Evolutionary conservation across 2,329 filamentous ascomycete genomes (phyloP), one percentile per base, ranked within the genome.

Genomic region (Colletotrichum karsti): DNA sequence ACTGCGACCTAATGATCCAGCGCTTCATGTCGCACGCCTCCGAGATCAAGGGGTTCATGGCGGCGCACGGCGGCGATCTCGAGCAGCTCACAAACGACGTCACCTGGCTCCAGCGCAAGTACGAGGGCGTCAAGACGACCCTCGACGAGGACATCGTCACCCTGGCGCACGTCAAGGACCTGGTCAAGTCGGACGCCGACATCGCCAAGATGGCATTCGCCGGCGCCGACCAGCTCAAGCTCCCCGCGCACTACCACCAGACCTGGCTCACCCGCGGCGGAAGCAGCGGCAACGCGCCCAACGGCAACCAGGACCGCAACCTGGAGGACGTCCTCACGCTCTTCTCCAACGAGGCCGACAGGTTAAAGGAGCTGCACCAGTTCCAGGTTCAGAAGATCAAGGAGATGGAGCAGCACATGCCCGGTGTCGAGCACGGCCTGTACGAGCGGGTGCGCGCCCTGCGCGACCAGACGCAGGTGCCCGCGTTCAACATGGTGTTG

Each of bases 1-100:
- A 85, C 9, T 89, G 97, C 70, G 95, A 99, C 79, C 88, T 88
- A 65, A 89, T 91, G 71, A 95, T 99, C 73, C 89, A 93, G 73
- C 86, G 87, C 60, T 94, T 96, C 76, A 94, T 97, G 74, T 86
- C 87, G 66, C 91, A 92, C 78, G 91, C 93, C 76, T 89, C 92
- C 72, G 89, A 97, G 72, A 91, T 95, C 64, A 90, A 93, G 70
- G 88, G 89, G 18, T 91, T 90, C 76, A 84, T 89, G 80, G 86
- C 87, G 2, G 84, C 85, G 15, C 87, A 90, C 72, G 86, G 82
- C 63, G 80, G 76, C 50, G 81, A 84, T 51, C 81, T 84, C 35
- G 77, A 84, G 48, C 79, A 86, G 74, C 79, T 87, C 58, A 76
- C 84, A 71, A 72, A 84, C 60, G 76, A 86, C 69, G 74, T 84